phyloP scores from a whole-genome alignment of 306 rosid genomes.

The Mimosa bimucronata region DNA sequence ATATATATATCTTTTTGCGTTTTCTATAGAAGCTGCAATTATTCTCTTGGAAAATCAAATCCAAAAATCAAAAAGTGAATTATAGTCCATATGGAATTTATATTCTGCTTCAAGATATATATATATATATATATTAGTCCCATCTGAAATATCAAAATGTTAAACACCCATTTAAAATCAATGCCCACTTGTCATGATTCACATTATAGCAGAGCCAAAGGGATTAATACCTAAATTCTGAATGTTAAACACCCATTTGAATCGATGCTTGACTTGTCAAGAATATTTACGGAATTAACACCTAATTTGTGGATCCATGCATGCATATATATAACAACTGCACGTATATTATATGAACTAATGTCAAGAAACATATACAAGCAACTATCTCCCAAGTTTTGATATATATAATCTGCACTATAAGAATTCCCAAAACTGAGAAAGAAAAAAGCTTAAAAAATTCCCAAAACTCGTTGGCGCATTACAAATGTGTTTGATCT shows the following conservation, averaged over 20 bases:
- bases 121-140: not conserved
- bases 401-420: not conserved
- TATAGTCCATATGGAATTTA: not conserved
- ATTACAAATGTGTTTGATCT: not conserved
- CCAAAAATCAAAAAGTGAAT: not conserved
- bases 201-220: not conserved
- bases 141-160: not conserved
- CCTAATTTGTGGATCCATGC: constrained; percentile 4
- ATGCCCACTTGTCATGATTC: not conserved
- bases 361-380: not conserved
- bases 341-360: not conserved
- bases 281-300: not conserved
- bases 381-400: constrained; percentile 1
- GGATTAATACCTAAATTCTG: no score
- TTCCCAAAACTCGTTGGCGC: not conserved
- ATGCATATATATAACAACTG: not conserved
- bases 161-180: not conserved
- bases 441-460: not conserved
- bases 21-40: not conserved
- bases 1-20: not conserved
- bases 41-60: not conserved
- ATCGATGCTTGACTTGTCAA: not conserved
- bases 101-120: not conserved
- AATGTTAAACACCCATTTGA: no score
- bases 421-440: not conserved